phyloP scores from a whole-genome alignment of 2,329 filamentous ascomycete genomes.

The Graphilbum fragrans region DNA sequence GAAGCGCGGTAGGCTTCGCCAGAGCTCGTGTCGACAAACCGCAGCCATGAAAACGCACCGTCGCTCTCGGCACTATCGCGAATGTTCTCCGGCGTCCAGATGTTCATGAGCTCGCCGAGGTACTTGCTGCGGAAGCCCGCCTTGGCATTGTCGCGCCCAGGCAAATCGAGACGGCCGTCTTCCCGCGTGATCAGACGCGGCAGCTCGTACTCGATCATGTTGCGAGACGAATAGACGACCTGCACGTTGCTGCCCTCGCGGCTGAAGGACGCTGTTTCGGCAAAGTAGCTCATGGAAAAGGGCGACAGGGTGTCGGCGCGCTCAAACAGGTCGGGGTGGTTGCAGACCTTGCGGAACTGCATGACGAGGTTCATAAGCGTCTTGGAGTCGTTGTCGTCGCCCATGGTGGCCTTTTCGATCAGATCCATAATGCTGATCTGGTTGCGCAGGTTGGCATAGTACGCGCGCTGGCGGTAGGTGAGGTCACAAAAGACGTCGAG shows the following conservation, averaged over 20 bases:
- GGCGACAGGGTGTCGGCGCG: conserved; percentile 84
- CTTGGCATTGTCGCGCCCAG: conserved; percentile 58
- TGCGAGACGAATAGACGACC: conserved; percentile 80
- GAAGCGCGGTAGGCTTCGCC: conserved; percentile 60
- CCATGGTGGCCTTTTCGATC: conserved; percentile 90
- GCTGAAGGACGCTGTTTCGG: conserved; percentile 89
- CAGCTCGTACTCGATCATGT: conserved; percentile 70
- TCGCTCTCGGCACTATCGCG: conserved; percentile 46
- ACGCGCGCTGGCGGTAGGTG: conserved; percentile 88
- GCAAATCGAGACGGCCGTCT: conserved; percentile 61
- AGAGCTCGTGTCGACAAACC: conserved; percentile 69
- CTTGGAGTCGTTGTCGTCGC: conserved; percentile 87
- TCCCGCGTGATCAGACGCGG: conserved; percentile 76
- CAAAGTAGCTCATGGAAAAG: conserved; percentile 73
- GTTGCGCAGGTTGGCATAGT: conserved; percentile 85
- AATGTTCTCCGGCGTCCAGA: conserved; percentile 76
- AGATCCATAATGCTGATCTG: conserved; percentile 98
- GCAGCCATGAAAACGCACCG: conserved; percentile 75
- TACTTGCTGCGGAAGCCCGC: conserved; percentile 75
- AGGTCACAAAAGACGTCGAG: conserved; percentile 92
- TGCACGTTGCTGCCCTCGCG: conserved; percentile 72
- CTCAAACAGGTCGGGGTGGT: conserved; percentile 94
- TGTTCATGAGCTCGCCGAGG: conserved; percentile 72
- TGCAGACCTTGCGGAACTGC: conserved; percentile 99
- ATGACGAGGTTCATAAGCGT: conserved; percentile 99